Evolutionary conservation across 2,329 filamentous ascomycete species (phyloP), one percentile per base, ranked within the genome.

Genomic region (Emmonsia crescens): DNA sequence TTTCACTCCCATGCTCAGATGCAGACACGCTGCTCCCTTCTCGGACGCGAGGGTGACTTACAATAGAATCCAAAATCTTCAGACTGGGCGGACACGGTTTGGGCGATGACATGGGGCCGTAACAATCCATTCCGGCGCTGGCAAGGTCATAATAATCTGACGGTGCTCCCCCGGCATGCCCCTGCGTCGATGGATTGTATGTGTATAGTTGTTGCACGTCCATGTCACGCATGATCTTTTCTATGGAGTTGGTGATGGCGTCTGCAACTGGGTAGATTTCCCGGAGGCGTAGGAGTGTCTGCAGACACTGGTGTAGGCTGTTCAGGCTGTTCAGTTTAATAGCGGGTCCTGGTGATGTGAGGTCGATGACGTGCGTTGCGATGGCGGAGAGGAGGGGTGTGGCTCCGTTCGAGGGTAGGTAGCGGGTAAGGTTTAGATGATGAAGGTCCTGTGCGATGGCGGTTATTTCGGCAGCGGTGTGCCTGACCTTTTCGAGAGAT

Each of bases 241-340:
- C 90, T n/a, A 96, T 81, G 78, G 96, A 96, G 2, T 89, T 89
- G 0, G 89, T 93, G 19, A 91, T 91, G 69, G 94, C 96, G 74
- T 96, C 92, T 19, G 93, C 93, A 0, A 92, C 91, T 0, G 91
- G 86, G 70, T 96, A 96, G 36, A 91, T 89, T 70, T 96, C 91
- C 42, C 91, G 85, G 21, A 96, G 81, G 65, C 87, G 88, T 72
- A 91, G 87, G 80, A 96, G 89, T 62, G 96, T 91, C 56, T 86
- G 84, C 90, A 96, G 96, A 76, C 93, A 96, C 72, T 91, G 88
- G 67, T 87, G 88, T 78, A 96, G 96, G 21, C 91, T 89, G 62
- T 87, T 84, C 27, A 91, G 82, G 55, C 89, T 91, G 49, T 84
- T 81, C 63, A 89, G 83, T 21, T 90, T 85, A 3, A 88, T 86